A percentile compares a stretch with the other conserved stretches of the same genome.
Evolutionary conservation across 495 filamentous ascomycete species (phyloP).

Genomic region (Aspergillus taichungensis): DNA sequence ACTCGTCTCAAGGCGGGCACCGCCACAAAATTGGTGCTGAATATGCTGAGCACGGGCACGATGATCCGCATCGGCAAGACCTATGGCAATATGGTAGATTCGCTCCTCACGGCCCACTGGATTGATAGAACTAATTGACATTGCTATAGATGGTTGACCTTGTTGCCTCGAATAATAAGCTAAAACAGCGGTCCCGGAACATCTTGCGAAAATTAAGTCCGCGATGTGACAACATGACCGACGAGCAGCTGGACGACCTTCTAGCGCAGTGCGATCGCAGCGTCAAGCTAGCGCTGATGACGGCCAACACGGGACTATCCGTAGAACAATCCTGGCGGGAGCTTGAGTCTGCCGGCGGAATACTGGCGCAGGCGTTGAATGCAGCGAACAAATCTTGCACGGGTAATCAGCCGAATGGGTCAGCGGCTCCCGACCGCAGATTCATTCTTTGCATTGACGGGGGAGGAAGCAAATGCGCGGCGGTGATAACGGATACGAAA

Average conservation of each 20-base stretch:
- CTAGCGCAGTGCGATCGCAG: constrained; percentile 17
- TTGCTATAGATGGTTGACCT: constrained; percentile 28
- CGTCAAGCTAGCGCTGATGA: constrained; percentile 28
- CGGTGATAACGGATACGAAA: constrained; percentile 13
- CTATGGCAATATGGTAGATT: constrained; percentile 31
- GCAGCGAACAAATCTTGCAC: not conserved
- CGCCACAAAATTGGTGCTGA: constrained; percentile 30
- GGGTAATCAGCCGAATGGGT: too few species aligned
- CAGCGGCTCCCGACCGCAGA: too few species aligned
- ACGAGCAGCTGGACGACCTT: constrained; percentile 19
- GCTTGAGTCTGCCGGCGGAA: constrained; percentile 16
- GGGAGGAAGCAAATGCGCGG: constrained; percentile 29
- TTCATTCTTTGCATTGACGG: constrained; percentile 33
- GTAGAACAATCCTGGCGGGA: constrained; percentile 13
- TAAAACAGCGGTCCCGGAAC: constrained; percentile 28
- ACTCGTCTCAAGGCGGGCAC: constrained; percentile 33
- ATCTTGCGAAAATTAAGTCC: constrained; percentile 22
- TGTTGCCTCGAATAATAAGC: constrained; percentile 29
- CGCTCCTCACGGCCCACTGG: not conserved
- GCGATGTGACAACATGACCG: constrained; percentile 11
- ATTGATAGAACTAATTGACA: not conserved
- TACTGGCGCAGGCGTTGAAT: constrained; percentile 18
- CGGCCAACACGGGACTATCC: constrained; percentile 17
- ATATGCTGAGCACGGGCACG: constrained; percentile 32
- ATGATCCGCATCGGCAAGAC: constrained; percentile 34